These are phyloP conservation scores for Hemileccinum rubropunctum DNA, from an alignment of 768 basidiomycete genomes.

Conservation along the genomic window DNA sequence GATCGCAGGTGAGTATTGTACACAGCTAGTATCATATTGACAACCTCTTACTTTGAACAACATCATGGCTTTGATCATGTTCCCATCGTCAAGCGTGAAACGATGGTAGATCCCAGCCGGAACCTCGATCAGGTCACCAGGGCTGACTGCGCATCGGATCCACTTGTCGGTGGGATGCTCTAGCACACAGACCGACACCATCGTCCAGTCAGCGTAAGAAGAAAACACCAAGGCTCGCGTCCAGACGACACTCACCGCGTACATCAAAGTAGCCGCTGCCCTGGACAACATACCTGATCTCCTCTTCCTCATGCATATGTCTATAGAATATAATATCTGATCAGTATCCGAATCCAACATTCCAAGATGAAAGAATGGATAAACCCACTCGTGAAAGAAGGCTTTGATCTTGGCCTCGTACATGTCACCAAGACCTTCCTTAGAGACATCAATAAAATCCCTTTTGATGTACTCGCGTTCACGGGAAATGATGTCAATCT, in stretches of 20 bases:
- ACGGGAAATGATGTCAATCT: slow-evolving; percentile 56
- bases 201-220: neutral
- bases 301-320: slow-evolving; percentile 93
- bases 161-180: slow-evolving; percentile 66
- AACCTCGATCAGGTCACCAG: slow-evolving; percentile 80
- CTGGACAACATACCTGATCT: slow-evolving; percentile 80
- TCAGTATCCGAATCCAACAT: neutral
- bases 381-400: slow-evolving; percentile 75
- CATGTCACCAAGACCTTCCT: slow-evolving; percentile 71
- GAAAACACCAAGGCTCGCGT: too few species aligned
- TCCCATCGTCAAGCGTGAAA: slow-evolving; percentile 76
- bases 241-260: slow-evolving; percentile 49
- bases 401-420: slow-evolving; percentile 80
- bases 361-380: too few species aligned
- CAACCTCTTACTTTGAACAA: slow-evolving; percentile 68
- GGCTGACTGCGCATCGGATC: slow-evolving; percentile 72
- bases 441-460: slow-evolving; percentile 73
- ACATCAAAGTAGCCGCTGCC: slow-evolving; percentile 91
- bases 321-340: slow-evolving; percentile 32
- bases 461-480: slow-evolving; percentile 77
- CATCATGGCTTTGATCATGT: slow-evolving; percentile 72
- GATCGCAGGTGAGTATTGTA: neutral
- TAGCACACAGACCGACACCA: slow-evolving; percentile 20
- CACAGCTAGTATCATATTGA: neutral
- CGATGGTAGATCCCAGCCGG: slow-evolving; percentile 93